Evolutionary conservation across 2,329 filamentous ascomycete species (phyloP).

Genomic region (Ceratocystis ficicola): DNA sequence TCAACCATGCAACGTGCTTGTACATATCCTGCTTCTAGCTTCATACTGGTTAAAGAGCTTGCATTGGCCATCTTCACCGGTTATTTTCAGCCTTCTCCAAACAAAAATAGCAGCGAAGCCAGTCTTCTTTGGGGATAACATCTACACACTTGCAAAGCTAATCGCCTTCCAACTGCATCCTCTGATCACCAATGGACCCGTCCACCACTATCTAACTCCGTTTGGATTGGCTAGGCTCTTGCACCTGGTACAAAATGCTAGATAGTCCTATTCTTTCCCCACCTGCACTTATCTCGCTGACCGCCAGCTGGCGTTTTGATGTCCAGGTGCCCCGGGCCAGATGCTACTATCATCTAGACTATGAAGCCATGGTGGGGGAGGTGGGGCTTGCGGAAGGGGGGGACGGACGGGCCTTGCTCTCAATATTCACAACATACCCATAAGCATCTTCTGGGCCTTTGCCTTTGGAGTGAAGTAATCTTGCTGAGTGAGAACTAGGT

Average conservation of each 20-base stretch:
- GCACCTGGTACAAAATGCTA: neutral
- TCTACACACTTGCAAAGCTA: neutral
- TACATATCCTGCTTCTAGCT: neutral
- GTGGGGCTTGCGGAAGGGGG: neutral
- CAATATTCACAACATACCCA: neutral
- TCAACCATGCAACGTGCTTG: neutral
- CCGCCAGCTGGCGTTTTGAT: constrained; percentile 1
- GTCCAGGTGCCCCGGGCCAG: neutral
- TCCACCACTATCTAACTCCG: constrained; percentile 2
- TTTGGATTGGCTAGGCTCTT: constrained; percentile 2
- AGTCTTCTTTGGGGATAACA: constrained; percentile 5
- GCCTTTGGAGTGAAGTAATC: neutral
- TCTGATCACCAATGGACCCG: neutral
- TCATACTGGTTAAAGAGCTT: neutral
- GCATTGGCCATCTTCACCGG: neutral
- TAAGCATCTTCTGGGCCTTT: neutral
- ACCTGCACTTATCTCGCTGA: neutral
- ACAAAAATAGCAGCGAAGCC: constrained; percentile 1
- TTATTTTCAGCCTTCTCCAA: neutral
- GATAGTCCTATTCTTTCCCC: neutral
- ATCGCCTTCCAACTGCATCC: neutral
- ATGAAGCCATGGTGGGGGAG: neutral
- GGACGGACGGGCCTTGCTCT: neutral
- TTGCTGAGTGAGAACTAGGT: neutral
- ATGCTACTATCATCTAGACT: neutral